Evolutionary conservation across 1,139 yeast genomes (phyloP).

Genomic region (Magnusiomyces sp.): DNA sequence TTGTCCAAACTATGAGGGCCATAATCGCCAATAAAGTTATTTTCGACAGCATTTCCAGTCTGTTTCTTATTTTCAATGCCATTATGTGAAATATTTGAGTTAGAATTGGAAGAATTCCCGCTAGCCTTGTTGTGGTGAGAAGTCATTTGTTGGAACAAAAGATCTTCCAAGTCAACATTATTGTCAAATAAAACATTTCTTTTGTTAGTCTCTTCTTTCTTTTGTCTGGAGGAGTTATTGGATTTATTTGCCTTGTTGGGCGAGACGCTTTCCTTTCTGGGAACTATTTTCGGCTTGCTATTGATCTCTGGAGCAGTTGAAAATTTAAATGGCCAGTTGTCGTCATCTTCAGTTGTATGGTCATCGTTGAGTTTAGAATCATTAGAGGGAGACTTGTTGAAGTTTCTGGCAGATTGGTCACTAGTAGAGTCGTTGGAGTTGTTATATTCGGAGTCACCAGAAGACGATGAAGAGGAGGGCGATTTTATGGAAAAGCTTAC

Average conservation of each 20-base stretch:
- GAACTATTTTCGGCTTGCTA: neutral
- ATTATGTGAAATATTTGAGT: too few species aligned
- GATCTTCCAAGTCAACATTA: neutral
- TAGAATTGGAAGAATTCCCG: too few species aligned
- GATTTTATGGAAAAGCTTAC: neutral
- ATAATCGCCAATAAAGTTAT: too few species aligned
- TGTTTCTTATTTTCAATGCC: too few species aligned
- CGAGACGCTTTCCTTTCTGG: neutral
- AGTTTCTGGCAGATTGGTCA: neutral
- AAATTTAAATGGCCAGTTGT: slow-evolving; percentile 11
- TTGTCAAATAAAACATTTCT: neutral
- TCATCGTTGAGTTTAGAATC: neutral
- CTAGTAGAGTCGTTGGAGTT: neutral
- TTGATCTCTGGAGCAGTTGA: slow-evolving; percentile 5
- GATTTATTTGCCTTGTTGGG: neutral
- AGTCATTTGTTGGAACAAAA: too few species aligned
- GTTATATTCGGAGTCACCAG: neutral
- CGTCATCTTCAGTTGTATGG: neutral
- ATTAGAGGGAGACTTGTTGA: neutral
- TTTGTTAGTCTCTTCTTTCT: neutral
- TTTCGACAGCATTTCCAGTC: too few species aligned
- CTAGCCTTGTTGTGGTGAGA: too few species aligned
- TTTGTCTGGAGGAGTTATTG: neutral
- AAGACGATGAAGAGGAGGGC: neutral
- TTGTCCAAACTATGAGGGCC: too few species aligned